Conservation (phyloP, 306 rosid genomes). For the Morella rubra region DNA sequence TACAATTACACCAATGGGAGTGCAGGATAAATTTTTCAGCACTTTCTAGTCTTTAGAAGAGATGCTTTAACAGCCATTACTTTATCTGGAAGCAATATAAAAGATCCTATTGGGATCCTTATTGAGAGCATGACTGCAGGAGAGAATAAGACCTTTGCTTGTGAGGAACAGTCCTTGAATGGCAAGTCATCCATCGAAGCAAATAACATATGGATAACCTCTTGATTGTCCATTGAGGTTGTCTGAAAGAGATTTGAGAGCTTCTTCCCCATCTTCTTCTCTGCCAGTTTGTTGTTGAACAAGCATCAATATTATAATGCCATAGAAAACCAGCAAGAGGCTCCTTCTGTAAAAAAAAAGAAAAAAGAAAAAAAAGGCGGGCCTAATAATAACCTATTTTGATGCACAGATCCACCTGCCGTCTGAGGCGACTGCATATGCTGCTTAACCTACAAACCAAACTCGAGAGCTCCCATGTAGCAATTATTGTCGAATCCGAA, state of each 20-base stretch:
- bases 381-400: constrained; percentile 26
- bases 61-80: neutral
- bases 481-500: constrained; percentile 39
- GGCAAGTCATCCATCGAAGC: constrained; percentile 48
- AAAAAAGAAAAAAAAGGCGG: too few relatives aligned
- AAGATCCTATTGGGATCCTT: neutral
- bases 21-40: neutral
- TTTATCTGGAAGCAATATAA: neutral
- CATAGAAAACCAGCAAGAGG: neutral
- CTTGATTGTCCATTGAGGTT: constrained; percentile 49
- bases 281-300: constrained; percentile 37
- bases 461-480: constrained; percentile 46
- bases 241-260: constrained; percentile 39
- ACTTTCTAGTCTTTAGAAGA: neutral
- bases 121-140: neutral
- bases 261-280: constrained; percentile 39
- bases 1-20: neutral
- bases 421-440: constrained; percentile 26
- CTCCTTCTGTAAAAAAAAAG: too few relatives aligned
- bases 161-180: constrained; percentile 45
- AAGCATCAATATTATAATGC: constrained; percentile 1
- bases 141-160: constrained; percentile 41
- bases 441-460: constrained; percentile 26
- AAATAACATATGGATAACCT: constrained; percentile 49
- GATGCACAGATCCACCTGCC: constrained; percentile 35